phyloP scores from a whole-genome alignment of 257 asterid species.

The Plectranthus barbatus region DNA sequence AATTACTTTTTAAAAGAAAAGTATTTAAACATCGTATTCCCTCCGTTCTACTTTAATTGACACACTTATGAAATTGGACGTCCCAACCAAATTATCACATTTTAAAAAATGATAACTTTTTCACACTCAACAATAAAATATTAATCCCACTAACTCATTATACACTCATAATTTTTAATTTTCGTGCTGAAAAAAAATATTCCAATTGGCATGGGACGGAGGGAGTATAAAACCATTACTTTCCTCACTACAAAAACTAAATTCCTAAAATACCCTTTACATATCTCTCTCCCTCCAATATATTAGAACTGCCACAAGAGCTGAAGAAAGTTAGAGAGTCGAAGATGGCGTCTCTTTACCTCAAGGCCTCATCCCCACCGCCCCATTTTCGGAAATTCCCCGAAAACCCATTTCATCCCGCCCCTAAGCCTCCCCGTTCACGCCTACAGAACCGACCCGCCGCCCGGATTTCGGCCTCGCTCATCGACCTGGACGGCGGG shows the following conservation, averaged over 20 bases:
- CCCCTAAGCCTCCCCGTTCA: constrained; percentile 17
- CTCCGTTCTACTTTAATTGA: no score
- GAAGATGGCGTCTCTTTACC: constrained; percentile 52
- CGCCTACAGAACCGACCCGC: constrained; percentile 23
- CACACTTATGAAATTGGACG: no score
- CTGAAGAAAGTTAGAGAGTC: not conserved
- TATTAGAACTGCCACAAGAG: constrained; percentile 7
- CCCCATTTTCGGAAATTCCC: constrained; percentile 24
- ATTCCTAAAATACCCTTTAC: constrained; percentile 7
- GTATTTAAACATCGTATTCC: no score
- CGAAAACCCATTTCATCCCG: constrained; percentile 28
- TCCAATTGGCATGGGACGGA: no score
- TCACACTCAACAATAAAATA: no score
- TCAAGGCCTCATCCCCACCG: constrained; percentile 28
- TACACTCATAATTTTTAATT: no score
- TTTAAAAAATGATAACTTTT: no score
- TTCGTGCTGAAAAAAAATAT: no score
- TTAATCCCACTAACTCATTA: no score
- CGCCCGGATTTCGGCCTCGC: constrained; percentile 37
- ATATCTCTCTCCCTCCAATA: constrained; percentile 19
- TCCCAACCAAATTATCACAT: no score
- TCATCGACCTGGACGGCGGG: constrained; percentile 91
- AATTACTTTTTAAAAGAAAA: no score
- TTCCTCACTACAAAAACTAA: not conserved
- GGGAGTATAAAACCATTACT: no score